Evolutionary conservation across 2,329 filamentous ascomycete species (phyloP).

Genomic region (Epichloe uncinata): DNA sequence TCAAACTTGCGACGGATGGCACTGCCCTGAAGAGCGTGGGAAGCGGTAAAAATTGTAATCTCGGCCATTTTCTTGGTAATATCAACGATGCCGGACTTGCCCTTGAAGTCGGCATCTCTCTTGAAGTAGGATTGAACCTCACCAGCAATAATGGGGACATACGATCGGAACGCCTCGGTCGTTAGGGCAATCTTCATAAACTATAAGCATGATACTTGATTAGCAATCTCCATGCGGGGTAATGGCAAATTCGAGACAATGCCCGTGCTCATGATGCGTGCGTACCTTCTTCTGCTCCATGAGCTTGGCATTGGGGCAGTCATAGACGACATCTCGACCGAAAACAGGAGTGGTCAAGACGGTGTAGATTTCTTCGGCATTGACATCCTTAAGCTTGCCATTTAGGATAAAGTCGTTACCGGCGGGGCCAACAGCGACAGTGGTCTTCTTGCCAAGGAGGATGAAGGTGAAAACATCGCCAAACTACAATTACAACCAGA

Average conservation of each 20-base stretch:
- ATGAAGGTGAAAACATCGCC: constrained; percentile 86
- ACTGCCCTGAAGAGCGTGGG: constrained; percentile 70
- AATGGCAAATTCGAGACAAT: background rate
- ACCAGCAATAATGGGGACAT: constrained; percentile 64
- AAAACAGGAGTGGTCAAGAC: constrained; percentile 63
- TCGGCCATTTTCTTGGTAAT: constrained; percentile 68
- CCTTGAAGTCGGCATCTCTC: constrained; percentile 52
- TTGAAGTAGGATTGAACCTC: constrained; percentile 66
- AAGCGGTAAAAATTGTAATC: constrained; percentile 82
- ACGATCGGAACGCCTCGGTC: constrained; percentile 57
- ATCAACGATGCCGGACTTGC: constrained; percentile 53
- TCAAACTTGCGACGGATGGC: constrained; percentile 73
- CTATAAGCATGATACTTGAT: constrained; percentile 20
- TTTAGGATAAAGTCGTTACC: constrained; percentile 90
- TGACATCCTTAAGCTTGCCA: constrained; percentile 79
- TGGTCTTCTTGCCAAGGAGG: constrained; percentile 78
- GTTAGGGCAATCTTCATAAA: constrained; percentile 76
- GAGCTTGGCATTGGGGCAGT: constrained; percentile 80
- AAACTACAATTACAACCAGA: constrained; percentile 44
- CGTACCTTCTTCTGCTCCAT: constrained; percentile 92
- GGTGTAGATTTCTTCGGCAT: constrained; percentile 81
- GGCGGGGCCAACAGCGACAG: constrained; percentile 66
- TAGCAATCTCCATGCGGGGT: background rate
- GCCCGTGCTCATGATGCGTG: background rate
- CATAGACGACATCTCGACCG: constrained; percentile 77